A percentile compares a stretch with the other conserved stretches of the same genome.
These are phyloP conservation scores for Geranium incanum DNA, from an alignment of 441 rosid genomes.

Conservation along the genomic window DNA sequence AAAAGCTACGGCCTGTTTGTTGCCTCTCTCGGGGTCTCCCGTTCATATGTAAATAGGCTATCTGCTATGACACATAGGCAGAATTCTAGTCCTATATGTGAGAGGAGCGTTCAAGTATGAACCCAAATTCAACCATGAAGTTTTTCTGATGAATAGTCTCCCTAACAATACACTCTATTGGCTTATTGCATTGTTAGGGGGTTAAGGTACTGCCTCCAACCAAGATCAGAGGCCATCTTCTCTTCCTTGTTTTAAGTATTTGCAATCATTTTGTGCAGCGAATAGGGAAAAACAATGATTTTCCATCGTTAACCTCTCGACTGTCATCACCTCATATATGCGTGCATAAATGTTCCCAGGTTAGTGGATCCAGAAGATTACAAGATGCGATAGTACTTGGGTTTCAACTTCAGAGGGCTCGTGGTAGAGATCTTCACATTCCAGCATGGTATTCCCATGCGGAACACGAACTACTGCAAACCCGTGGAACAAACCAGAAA, in stretches of 20 bases:
- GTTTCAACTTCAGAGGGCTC: constrained; percentile 86
- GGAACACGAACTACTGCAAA: constrained; percentile 54
- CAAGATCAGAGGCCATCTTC: background rate
- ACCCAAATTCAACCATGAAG: constrained; percentile 4
- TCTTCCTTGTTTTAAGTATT: background rate
- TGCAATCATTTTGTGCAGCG: background rate
- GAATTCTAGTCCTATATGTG: no score
- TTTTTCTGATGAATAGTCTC: background rate
- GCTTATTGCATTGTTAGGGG: background rate
- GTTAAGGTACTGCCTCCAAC: background rate
- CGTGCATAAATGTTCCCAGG: constrained; percentile 30
- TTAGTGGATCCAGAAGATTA: constrained; percentile 95
- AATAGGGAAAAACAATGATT: background rate
- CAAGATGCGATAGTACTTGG: constrained; percentile 97
- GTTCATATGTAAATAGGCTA: no score
- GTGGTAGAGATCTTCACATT: constrained; percentile 85
- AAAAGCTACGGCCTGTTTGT: no score
- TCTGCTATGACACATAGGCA: no score
- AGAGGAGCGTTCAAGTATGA: no score
- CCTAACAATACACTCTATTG: background rate
- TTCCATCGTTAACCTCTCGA: constrained; percentile 5
- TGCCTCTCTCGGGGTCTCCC: no score
- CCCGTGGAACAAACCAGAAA: constrained; percentile 7
- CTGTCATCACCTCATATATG: background rate
- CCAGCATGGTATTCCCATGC: constrained; percentile 99